Conservation (phyloP, 441 rosid genomes). For the Populus trichocarpa region DNA sequence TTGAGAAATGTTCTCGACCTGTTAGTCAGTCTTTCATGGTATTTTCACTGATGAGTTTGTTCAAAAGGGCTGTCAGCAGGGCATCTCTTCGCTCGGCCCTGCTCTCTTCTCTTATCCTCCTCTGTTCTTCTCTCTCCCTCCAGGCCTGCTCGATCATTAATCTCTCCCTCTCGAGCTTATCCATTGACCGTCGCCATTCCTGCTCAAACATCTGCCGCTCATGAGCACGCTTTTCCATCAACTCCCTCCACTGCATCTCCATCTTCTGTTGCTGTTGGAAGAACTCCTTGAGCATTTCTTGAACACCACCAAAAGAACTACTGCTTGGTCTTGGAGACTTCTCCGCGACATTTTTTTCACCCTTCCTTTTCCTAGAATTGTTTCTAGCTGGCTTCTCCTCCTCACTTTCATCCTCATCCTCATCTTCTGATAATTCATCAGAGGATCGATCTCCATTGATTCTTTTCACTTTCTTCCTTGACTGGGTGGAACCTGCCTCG, state of each 20-base stretch:
- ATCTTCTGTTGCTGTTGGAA: slow-evolving; percentile 45
- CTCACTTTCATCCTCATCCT: slow-evolving; percentile 36
- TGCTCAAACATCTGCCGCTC: slow-evolving; percentile 44
- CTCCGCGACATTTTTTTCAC: slow-evolving; percentile 14
- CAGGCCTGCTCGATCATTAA: slow-evolving; percentile 43
- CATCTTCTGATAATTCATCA: slow-evolving; percentile 37
- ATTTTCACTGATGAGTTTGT: slow-evolving; percentile 34
- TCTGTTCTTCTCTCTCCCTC: slow-evolving; percentile 56
- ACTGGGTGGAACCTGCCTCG: slow-evolving; percentile 31
- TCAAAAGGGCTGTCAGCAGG: slow-evolving; percentile 40
- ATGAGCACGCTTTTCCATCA: slow-evolving; percentile 44
- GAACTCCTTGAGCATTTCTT: slow-evolving; percentile 46
- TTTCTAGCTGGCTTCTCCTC: slow-evolving; percentile 31
- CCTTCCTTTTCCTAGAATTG: slow-evolving; percentile 42
- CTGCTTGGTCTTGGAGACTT: slow-evolving; percentile 22
- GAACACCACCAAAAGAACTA: slow-evolving; percentile 14
- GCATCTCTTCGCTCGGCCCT: slow-evolving; percentile 56
- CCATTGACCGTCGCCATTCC: slow-evolving; percentile 52
- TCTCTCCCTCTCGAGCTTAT: slow-evolving; percentile 54
- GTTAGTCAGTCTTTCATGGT: slow-evolving; percentile 16
- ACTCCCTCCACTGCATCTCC: slow-evolving; percentile 49
- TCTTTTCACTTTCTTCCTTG: slow-evolving; percentile 37
- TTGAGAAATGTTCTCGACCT: neutral
- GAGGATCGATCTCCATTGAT: slow-evolving; percentile 23
- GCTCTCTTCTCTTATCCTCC: slow-evolving; percentile 45